These are phyloP conservation scores for Omphalea diandra DNA, from an alignment of 441 rosid genomes.

Conservation along the genomic window DNA sequence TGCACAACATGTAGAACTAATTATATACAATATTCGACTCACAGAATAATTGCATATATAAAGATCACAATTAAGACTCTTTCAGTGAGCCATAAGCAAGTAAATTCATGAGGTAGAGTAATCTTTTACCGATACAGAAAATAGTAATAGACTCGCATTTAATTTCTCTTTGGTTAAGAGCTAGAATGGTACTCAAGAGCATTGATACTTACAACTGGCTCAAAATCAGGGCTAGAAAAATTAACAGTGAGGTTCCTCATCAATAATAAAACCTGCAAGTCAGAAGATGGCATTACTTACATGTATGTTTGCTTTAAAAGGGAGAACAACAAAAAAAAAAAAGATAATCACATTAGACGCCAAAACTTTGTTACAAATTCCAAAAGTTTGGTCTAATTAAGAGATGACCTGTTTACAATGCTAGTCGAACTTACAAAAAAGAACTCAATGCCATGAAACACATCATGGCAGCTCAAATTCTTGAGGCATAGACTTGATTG, in stretches of 20 bases:
- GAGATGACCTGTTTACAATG: neutral
- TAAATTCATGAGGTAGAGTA: neutral
- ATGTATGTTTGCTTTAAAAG: neutral
- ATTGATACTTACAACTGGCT: constrained; percentile 64
- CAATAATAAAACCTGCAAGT: constrained; percentile 64
- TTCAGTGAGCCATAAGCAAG: neutral
- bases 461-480: constrained; percentile 3
- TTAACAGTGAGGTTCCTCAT: constrained; percentile 84
- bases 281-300: constrained; percentile 10
- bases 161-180: neutral
- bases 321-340: neutral
- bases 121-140: neutral
- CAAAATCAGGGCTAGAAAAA: constrained; percentile 80
- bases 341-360: neutral
- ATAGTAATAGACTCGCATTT: neutral
- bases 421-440: neutral
- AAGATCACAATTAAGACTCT: neutral
- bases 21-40: neutral
- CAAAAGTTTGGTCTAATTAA: neutral
- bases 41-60: neutral
- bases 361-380: constrained; percentile 5
- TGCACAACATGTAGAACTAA: neutral
- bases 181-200: neutral
- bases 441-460: neutral
- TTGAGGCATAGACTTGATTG: neutral